phyloP scores from a whole-genome alignment of 768 basidiomycete species.

The Russula compacta region DNA sequence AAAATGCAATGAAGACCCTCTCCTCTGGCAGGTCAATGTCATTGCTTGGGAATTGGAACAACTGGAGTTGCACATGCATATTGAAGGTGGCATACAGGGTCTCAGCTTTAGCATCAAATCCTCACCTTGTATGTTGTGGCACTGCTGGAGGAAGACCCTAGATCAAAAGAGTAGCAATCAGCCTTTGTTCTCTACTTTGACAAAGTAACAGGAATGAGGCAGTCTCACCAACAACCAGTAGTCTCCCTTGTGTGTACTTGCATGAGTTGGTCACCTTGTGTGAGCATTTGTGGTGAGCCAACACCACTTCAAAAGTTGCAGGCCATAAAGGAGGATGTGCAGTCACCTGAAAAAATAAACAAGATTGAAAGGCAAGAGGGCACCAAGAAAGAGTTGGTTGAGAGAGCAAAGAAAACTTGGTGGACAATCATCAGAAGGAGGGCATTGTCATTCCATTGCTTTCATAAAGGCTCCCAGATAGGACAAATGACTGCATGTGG shows the following conservation, averaged over 20 bases:
- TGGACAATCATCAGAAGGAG: no score
- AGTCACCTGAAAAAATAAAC: no score
- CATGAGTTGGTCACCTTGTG: not conserved
- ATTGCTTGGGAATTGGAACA: constrained; percentile 57
- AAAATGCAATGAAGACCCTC: constrained; percentile 89
- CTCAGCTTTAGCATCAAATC: constrained; percentile 58
- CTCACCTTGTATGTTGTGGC: constrained; percentile 32
- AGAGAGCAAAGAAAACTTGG: no score
- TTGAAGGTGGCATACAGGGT: constrained; percentile 55
- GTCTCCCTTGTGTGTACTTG: constrained; percentile 5
- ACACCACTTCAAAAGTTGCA: no score
- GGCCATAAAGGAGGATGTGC: no score
- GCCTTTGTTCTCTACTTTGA: not conserved
- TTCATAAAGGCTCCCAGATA: no score
- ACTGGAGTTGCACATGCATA: constrained; percentile 47
- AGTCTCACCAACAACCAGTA: not conserved
- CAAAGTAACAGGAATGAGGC: no score
- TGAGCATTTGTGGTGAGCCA: no score
- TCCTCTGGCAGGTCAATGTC: constrained; percentile 50
- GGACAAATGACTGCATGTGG: no score
- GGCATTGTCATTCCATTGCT: no score
- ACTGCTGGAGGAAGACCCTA: constrained; percentile 12
- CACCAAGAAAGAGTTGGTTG: no score
- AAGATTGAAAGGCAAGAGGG: no score
- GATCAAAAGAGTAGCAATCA: not conserved